Evolutionary conservation across 306 rosid species (phyloP), one percentile per base, ranked within the genome.

Genomic region (Arachis hypogaea): DNA sequence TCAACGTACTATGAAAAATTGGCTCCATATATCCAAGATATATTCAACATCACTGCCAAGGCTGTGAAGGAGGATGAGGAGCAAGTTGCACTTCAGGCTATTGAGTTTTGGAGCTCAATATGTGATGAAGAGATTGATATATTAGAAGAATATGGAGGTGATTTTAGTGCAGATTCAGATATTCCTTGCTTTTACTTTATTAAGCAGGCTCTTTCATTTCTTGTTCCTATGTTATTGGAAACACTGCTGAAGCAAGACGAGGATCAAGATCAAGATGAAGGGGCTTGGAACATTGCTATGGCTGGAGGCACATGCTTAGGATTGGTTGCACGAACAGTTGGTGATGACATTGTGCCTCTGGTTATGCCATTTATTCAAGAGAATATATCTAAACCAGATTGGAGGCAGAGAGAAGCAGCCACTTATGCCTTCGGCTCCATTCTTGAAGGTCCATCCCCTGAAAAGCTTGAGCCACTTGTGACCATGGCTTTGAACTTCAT

Each of bases 221-320:
- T 93, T 45, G 85, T 93, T 36, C 98, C 98, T 9, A 75, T 93
- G 95, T 79, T 93, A 55, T 77, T 93, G 77, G 98, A 93, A 80
- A 89, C 98, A 0, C 82, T 93, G 11, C 87, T 89, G 7, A 93
- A 90, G 85, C 98, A 93, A 82, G 97, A 93, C 70, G 97, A 93
- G 79, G 97, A 91, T 79, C 98, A 90, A 73, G 98, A 93, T 86
- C 98, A 88, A 73, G 98, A 93, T 47, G 98, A 93, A 80, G 98
- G 96, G 49, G 97, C 98, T 22, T 93, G 98, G 98, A 93, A 93
- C 73, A 89, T 93, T 86, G 98, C 98, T 52, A 93, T 93, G 98
- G 98, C 98, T 73, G 98, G 98, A 54, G 98, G 98, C 43, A 93
- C 98, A 9, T 93, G 98, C 77, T 78, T 93, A 84, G 97, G 98